Evolutionary conservation across 192 early-diverging fungal species (phyloP), one percentile per base, ranked within the genome.

Genomic region (Jimgerdemannia flammicorona): DNA sequence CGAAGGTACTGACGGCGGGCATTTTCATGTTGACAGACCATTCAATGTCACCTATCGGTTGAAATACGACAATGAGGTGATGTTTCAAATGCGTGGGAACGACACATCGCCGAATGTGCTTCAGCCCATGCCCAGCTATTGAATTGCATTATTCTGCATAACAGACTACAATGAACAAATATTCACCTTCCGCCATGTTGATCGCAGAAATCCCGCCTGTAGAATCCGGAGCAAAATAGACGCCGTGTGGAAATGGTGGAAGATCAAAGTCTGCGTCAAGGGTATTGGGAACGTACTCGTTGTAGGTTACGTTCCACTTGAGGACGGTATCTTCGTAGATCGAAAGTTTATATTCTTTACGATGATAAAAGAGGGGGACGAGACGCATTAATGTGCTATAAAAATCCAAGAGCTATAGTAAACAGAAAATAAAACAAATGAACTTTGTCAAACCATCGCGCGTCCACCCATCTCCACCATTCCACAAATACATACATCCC

Each of bases 1-100:
- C 88, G 80, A 90, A 90, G 3, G 87, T 74, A 39, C 79, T 78
- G 18, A 87, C 83, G 0, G 85, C 87, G 11, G 90, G 89, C 71
- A 77, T 78, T 19, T 82, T 80, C 63, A 90, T 85, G 71, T 81
- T 72, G 44, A 82, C 76, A 3, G 84, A 80, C 90, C 90, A 91
- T 39, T 83, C 82, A 77, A 68, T 74, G 71, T 71, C 76, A 40
- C 44, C 87, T 83, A 79, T 80, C 43, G 29, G 71, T 67, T 64
- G 6, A 66, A 63, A 40, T 59, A 44, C 10, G 43, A 42, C 40
- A 75, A 69, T 44, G 6, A 41, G 17, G 29, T 29, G 29, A 29
- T 29, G 29, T 29, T 29, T 29, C 29, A 29, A 29, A 29, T 29
- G 29, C 29, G 29, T 29, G 29, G 29, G 29, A 29, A 29, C 29